Evolutionary conservation across 2,329 filamentous ascomycete genomes (phyloP).

Genomic region (Bipolaris oryzae): DNA sequence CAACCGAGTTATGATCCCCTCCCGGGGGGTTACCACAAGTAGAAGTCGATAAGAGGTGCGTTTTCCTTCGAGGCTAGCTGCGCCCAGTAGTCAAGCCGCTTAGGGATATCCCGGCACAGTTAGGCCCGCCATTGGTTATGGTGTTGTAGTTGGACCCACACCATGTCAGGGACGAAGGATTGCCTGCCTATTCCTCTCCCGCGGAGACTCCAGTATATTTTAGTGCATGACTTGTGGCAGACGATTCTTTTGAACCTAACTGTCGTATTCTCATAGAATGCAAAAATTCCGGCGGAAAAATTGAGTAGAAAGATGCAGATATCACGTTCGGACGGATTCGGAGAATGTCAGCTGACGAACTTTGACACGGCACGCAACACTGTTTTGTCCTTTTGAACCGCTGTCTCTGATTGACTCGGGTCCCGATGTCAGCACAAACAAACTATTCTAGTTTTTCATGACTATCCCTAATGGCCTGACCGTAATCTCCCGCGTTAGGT

Average conservation of each 20-base stretch:
- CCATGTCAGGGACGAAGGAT: neutral
- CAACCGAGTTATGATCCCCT: neutral
- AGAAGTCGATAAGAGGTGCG: neutral
- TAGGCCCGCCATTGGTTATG: neutral
- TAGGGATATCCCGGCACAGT: neutral
- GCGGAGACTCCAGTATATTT: neutral
- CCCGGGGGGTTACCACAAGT: neutral
- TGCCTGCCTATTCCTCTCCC: neutral
- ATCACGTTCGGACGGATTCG: neutral
- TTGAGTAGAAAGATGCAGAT: neutral
- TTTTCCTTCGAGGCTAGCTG: neutral
- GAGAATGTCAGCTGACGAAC: neutral
- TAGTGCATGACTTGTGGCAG: neutral
- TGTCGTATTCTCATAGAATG: too few species aligned
- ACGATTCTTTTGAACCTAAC: neutral
- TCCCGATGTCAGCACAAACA: neutral
- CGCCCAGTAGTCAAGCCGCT: neutral
- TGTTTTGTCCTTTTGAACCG: neutral
- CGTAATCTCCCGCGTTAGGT: slow-evolving; percentile 79
- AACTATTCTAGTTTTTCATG: slow-evolving; percentile 24
- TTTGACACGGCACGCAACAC: neutral
- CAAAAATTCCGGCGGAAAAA: neutral
- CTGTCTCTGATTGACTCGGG: neutral
- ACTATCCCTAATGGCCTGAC: slow-evolving; percentile 57
- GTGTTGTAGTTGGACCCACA: neutral